Base-by-base conservation (phyloP, 805 yeast genomes). In the Dipodascus geniculatus region DNA sequence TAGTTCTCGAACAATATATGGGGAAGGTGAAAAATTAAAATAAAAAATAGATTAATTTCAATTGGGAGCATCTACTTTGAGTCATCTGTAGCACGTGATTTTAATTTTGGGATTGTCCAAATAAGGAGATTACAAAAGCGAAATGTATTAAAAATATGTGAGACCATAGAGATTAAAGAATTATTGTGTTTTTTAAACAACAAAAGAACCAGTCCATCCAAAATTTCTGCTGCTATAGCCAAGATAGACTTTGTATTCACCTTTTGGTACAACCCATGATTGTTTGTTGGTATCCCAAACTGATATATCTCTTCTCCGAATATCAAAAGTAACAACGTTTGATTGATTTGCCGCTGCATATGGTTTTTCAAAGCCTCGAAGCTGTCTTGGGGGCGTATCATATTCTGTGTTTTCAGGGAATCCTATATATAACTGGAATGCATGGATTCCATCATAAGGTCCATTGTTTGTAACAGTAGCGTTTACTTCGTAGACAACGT, bases 331-430 rank as follows among this genome's bases (percentile, higher is more conserved):
- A 3, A 77, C 69, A 19, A 63, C 62, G 1, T 64, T 66, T 0
- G 69, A 57, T 31, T 68, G 67, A 0, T 78, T 79, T 8, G 77
- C 68, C 20, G 67, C 70, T 33, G 78, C 60, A 53, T 68, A 71
- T 0, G 78, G 73, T 61, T 81, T 80, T 48, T 79, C 83, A 58
- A 78, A 76, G 0, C 85, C 85, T 58, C 83, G 69, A 52, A 80
- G 69, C 22, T 74, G 73, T 55, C 74, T 70, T 1, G 76, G 75
- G 17, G 84, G 82, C 22, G 82, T 74, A n/a, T 71, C 69, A n/a
- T 68, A 67, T 2, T 71, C 67, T 1, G 49, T 31, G 49, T 42
- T 53, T 2, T 53, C 54, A 8, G 81, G 81, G 53, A 74, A 73
- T 55, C 77, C 80, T 54, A 79, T 66, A 61, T 79, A 80, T 52